phyloP scores from a whole-genome alignment of 306 rosid genomes.

The Sesbania bispinosa region DNA sequence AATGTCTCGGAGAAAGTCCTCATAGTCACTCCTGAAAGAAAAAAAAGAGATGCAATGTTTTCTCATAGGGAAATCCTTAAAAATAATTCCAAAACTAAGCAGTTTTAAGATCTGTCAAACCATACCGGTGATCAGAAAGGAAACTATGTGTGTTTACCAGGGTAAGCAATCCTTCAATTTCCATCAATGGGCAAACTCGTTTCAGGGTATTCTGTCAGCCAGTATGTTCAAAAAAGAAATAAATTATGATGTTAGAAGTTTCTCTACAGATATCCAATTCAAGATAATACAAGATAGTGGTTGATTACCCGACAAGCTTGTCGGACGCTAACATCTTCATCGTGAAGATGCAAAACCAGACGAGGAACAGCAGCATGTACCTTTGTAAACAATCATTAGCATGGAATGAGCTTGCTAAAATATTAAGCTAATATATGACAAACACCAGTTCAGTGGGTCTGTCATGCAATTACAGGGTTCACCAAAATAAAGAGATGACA shows the following conservation, averaged over 20 bases:
- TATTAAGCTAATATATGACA: conserved; percentile 6
- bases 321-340: conserved; percentile 68
- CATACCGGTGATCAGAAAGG: conserved; percentile 87
- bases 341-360: conserved; percentile 83
- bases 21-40: conserved; percentile 72
- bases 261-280: conserved; percentile 8
- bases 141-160: conserved; percentile 60
- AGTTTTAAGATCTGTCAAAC: conserved; percentile 4
- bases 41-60: conserved; percentile 7
- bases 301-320: conserved; percentile 91
- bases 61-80: not conserved
- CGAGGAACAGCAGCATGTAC: conserved; percentile 87
- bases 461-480: not conserved
- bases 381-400: conserved; percentile 36
- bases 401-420: conserved; percentile 16
- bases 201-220: conserved; percentile 61
- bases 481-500: conserved; percentile 3
- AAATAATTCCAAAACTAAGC: conserved; percentile 15
- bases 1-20: conserved; percentile 74
- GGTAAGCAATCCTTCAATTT: conserved; percentile 51
- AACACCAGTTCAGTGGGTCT: conserved; percentile 1
- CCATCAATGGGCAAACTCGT: conserved; percentile 66
- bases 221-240: conserved; percentile 1
- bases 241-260: conserved; percentile 10
- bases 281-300: conserved; percentile 27